Percentiles rank a stretch among this genome's conserved stretches.
phyloP scores from a whole-genome alignment of 2,329 filamentous ascomycete species.

The Keithomyces neogunnii region DNA sequence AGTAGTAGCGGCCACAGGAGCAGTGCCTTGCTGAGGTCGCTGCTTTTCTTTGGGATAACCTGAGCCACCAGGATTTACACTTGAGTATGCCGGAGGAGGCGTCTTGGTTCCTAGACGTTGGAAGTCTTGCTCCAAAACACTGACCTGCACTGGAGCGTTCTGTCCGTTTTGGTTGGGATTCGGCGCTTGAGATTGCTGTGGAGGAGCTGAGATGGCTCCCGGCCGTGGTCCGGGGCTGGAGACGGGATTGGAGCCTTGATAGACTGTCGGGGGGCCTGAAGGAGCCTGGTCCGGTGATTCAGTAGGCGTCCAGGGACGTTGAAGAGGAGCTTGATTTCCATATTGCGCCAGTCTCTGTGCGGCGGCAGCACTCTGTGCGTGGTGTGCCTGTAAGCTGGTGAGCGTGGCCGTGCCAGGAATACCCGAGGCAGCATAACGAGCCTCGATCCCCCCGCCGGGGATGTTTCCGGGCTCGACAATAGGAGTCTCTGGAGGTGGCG shows the following conservation, averaged over 20 bases:
- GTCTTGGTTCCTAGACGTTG: constrained; percentile 74
- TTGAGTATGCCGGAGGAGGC: constrained; percentile 93
- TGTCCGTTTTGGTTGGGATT: constrained; percentile 7
- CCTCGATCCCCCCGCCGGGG: constrained; percentile 78
- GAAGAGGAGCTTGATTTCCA: constrained; percentile 31
- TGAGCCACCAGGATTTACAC: constrained; percentile 50
- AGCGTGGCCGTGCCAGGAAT: constrained; percentile 81
- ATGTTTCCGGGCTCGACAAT: constrained; percentile 62
- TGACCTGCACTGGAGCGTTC: constrained; percentile 43
- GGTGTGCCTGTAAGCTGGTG: constrained; percentile 58
- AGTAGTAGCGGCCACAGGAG: constrained; percentile 8
- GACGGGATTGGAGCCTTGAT: constrained; percentile 75
- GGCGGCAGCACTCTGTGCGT: constrained; percentile 65
- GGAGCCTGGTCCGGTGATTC: constrained; percentile 79
- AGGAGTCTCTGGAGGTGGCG: constrained; percentile 89
- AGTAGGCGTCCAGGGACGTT: constrained; percentile 86
- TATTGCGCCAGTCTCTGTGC: constrained; percentile 77
- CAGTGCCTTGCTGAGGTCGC: constrained; percentile 29
- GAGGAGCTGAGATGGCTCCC: constrained; percentile 31
- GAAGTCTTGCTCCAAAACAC: constrained; percentile 78
- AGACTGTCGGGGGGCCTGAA: constrained; percentile 83
- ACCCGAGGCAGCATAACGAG: constrained; percentile 81
- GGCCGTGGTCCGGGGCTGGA: constrained; percentile 37
- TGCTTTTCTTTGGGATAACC: constrained; percentile 76
- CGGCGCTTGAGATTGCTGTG: constrained; percentile 22